phyloP scores from a whole-genome alignment of 176 grass and related monocot species.

The Chrysopogon serrulatus region DNA sequence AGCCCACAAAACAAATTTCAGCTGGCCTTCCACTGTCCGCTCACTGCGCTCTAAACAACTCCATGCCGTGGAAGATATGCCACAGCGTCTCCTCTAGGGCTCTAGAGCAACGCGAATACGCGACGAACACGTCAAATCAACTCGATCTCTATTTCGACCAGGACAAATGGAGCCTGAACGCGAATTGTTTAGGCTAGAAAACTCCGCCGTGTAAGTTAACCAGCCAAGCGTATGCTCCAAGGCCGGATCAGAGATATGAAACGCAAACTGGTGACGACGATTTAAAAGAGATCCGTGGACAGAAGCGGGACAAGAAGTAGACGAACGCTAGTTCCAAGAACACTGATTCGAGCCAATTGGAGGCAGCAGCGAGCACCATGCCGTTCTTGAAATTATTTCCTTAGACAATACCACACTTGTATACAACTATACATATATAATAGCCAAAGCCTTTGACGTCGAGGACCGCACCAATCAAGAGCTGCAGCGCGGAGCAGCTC shows the following conservation, averaged over 20 bases:
- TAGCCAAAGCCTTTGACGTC: not conserved
- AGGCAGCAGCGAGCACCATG: not conserved
- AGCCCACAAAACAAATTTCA: not conserved
- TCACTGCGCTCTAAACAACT: not conserved
- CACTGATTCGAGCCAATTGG: constrained; percentile 23
- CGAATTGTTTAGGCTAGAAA: not conserved
- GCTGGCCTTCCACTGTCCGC: not conserved
- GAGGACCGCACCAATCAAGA: not conserved
- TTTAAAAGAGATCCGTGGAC: not conserved
- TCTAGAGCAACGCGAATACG: not conserved
- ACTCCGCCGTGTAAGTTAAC: not conserved
- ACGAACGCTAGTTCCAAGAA: not conserved
- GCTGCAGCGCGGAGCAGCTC: not conserved
- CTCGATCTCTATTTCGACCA: not conserved
- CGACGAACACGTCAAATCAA: not conserved
- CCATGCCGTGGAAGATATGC: not conserved
- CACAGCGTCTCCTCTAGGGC: not conserved
- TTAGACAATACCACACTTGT: not conserved
- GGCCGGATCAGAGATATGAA: not conserved
- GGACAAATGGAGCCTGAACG: not conserved
- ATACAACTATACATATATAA: constrained; percentile 1
- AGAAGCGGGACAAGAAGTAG: not conserved
- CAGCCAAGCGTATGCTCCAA: not conserved
- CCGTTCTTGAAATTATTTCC: not conserved
- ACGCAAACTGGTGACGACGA: not conserved